Evolutionary conservation across 306 rosid genomes (phyloP), one percentile per base, ranked within the genome.

Genomic region (Gleditsia sinensis): DNA sequence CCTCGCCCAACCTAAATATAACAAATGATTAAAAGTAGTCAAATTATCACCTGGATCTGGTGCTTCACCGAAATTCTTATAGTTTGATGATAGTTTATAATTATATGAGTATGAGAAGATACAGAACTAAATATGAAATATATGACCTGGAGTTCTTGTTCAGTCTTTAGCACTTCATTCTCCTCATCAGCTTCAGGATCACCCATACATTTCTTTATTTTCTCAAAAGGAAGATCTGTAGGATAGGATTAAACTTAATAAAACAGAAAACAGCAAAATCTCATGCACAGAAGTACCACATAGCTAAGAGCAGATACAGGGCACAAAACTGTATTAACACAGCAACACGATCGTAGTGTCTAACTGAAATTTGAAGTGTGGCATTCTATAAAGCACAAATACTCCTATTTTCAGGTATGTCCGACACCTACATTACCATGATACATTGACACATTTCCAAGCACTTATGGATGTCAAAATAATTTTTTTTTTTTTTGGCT

Each of bases 71-170:
- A 3, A 20, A 20, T 37, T 25, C 1, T 57, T 53, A 36, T 54
- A 16, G 14, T 28, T 39, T 49, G 9, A 70, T 56, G 37, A 65
- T 32, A 60, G 57, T 34, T 57, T 14, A 73, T 14, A 61, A 45
- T n/a, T 19, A 27, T 28, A 30, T 6, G 49, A 25, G 25, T 37
- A 45, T 72, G 20, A 34, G 64, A 65, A 61, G 40, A 28, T 19
- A 57, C 46, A 36, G 51, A 69, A 39, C 58, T 21, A 53, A 55
- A 36, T 24, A 66, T 32, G 24, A 63, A 28, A 65, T 45, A 53
- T 67, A 5, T 80, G 51, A 94, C 99, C 96, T 94, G 99, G 63
- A 59, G 79, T 72, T 70, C 78, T 83, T 94, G 99, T 82, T 94
- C 99, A 14, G 37, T 82, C 83, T 78, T 88, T 8, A 94, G 89